These are phyloP conservation scores for Voacanga thouarsii DNA, from an alignment of 257 asterid species.

Conservation along the genomic window DNA sequence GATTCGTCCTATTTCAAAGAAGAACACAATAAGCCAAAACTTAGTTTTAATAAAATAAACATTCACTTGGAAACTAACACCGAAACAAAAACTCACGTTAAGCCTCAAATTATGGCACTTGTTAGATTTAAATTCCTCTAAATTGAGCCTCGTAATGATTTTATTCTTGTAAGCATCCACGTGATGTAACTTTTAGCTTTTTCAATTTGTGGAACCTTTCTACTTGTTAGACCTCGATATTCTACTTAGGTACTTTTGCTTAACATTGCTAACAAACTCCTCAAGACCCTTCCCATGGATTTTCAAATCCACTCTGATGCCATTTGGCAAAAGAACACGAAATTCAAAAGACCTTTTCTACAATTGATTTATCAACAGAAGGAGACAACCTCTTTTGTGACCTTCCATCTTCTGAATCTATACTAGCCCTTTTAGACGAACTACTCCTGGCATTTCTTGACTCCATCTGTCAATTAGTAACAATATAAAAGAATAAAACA, in stretches of 20 bases:
- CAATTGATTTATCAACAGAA: neutral
- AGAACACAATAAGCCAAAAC: conserved; percentile 7
- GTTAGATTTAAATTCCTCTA: conserved; percentile 29
- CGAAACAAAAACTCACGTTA: conserved; percentile 32
- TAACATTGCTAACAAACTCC: conserved; percentile 29
- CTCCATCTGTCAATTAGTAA: neutral
- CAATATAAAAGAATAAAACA: neutral
- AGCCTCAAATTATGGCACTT: conserved; percentile 42
- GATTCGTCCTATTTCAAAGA: conserved; percentile 58
- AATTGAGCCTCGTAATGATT: conserved; percentile 23
- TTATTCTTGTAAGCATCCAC: conserved; percentile 36
- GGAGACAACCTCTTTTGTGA: neutral
- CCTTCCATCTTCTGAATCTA: neutral
- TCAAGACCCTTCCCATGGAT: conserved; percentile 23
- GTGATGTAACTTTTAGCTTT: conserved; percentile 33
- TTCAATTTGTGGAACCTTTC: conserved; percentile 42
- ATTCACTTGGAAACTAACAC: neutral
- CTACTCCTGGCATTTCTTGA: neutral
- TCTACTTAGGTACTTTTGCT: conserved; percentile 17
- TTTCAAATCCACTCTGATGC: conserved; percentile 38
- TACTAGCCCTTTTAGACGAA: neutral
- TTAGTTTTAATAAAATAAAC: neutral
- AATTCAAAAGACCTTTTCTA: conserved; percentile 28
- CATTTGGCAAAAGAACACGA: conserved; percentile 57
- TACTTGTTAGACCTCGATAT: conserved; percentile 12